Conservation (phyloP, 2,329 filamentous ascomycete genomes). For the Arthroderma sp. region DNA sequence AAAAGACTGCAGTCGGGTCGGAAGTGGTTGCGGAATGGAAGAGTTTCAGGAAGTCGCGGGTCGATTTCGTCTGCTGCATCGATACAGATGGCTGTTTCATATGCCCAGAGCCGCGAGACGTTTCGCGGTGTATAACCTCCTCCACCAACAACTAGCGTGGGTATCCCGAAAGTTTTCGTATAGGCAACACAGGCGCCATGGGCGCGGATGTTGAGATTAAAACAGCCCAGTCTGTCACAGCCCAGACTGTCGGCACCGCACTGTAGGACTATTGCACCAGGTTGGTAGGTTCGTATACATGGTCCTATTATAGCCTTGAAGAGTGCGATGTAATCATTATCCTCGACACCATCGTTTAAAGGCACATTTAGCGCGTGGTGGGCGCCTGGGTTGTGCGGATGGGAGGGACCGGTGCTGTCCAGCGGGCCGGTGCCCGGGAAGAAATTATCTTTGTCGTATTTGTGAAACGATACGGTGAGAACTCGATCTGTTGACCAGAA, state of each 20-base stretch:
- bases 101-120: conserved; percentile 90
- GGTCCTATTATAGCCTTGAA: conserved; percentile 70
- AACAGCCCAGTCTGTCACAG: conserved; percentile 82
- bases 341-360: conserved; percentile 78
- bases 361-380: conserved; percentile 87
- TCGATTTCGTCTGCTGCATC: conserved; percentile 57
- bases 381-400: conserved; percentile 72
- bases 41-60: conserved; percentile 61
- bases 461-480: conserved; percentile 91
- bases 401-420: conserved; percentile 69
- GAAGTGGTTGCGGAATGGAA: conserved; percentile 82
- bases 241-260: conserved; percentile 92
- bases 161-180: conserved; percentile 67
- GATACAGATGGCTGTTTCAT: conserved; percentile 86
- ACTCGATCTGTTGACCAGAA: conserved; percentile 83
- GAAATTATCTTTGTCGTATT: conserved; percentile 74
- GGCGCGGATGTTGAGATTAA: conserved; percentile 91
- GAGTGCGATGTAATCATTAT: conserved; percentile 73
- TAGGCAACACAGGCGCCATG: conserved; percentile 85
- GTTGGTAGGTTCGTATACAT: conserved; percentile 72
- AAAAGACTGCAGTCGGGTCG: conserved; percentile 77
- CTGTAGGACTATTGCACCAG: conserved; percentile 81
- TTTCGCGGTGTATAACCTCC: conserved; percentile 95
- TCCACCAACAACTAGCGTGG: conserved; percentile 81
- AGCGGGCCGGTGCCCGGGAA: conserved; percentile 86